Percentiles rank a stretch among this genome's conserved stretches.
phyloP scores from a whole-genome alignment of 2,329 filamentous ascomycete species.

The Talaromyces sp. region DNA sequence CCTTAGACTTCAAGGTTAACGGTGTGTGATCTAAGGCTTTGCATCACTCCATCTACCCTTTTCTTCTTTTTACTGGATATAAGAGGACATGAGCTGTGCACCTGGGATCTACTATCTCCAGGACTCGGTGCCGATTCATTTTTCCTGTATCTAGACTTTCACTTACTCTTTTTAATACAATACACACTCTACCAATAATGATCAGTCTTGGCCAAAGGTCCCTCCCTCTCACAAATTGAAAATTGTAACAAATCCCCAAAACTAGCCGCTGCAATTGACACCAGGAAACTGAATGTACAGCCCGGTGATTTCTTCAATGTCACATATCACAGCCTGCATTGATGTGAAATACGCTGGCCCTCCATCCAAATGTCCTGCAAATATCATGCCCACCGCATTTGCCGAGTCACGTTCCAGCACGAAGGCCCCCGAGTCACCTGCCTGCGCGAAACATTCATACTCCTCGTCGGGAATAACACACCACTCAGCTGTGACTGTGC shows the following conservation, averaged over 20 bases:
- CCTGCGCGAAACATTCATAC: neutral
- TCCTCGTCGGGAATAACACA: neutral
- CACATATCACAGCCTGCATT: conserved; percentile 5
- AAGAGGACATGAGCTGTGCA: neutral
- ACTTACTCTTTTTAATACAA: neutral
- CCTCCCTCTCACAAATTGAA: neutral
- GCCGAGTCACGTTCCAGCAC: conserved; percentile 1
- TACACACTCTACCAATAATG: neutral
- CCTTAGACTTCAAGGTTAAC: no score
- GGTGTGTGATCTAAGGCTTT: neutral
- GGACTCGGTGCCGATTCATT: neutral
- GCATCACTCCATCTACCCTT: neutral
- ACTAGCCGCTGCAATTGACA: neutral
- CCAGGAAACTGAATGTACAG: conserved; percentile 4
- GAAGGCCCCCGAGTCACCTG: conserved; percentile 6
- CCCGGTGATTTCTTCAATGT: conserved; percentile 3
- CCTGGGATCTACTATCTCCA: neutral
- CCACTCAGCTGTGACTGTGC: conserved; percentile 4
- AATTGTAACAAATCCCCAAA: neutral
- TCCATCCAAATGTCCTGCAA: conserved; percentile 1
- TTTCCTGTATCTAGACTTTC: neutral
- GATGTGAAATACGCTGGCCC: conserved; percentile 7
- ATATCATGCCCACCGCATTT: conserved; percentile 5
- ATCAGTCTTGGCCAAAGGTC: neutral
- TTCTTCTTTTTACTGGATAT: neutral